These are phyloP conservation scores for Tephrocybe rancida DNA, from an alignment of 768 basidiomycete species.

Conservation along the genomic window DNA sequence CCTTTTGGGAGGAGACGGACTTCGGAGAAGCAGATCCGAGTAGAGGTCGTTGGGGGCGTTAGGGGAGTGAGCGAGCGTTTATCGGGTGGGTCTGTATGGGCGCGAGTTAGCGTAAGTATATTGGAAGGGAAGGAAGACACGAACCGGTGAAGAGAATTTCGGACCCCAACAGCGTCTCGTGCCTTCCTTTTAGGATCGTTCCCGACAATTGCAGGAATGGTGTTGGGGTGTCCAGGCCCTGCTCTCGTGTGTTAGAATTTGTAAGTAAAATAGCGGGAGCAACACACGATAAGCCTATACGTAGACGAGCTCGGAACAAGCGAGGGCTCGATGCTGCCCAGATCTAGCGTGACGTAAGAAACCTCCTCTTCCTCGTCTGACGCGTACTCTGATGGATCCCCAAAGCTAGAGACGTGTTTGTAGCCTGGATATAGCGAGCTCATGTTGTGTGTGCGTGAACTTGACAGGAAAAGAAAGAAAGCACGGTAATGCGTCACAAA, in stretches of 20 bases:
- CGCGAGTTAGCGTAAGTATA: not conserved
- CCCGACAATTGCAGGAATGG: slow-evolving; percentile 81
- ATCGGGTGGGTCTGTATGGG: slow-evolving; percentile 42
- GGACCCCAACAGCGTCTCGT: slow-evolving; percentile 70
- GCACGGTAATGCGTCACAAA: too few species aligned
- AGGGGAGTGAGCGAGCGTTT: too few species aligned
- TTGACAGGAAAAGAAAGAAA: too few species aligned
- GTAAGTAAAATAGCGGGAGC: not conserved
- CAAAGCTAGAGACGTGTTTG: slow-evolving; percentile 68
- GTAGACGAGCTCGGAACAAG: slow-evolving; percentile 71
- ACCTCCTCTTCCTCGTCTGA: slow-evolving; percentile 46
- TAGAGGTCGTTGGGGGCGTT: too few species aligned
- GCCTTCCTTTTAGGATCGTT: slow-evolving; percentile 69
- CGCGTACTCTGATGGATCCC: slow-evolving; percentile 66
- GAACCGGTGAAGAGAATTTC: slow-evolving; percentile 75
- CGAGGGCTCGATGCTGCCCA: slow-evolving; percentile 72
- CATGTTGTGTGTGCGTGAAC: too few species aligned
- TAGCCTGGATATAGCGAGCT: slow-evolving; percentile 64
- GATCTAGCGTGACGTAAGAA: slow-evolving; percentile 73
- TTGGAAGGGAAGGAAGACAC: not conserved
- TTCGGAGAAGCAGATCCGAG: too few species aligned
- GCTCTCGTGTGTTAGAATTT: not conserved
- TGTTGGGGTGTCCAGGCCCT: slow-evolving; percentile 79
- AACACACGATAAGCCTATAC: slow-evolving; percentile 75
- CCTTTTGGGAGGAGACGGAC: slow-evolving; percentile 50